phyloP scores from a whole-genome alignment of 1,284 basidiomycete genomes.

The Trichosporon sp. region DNA sequence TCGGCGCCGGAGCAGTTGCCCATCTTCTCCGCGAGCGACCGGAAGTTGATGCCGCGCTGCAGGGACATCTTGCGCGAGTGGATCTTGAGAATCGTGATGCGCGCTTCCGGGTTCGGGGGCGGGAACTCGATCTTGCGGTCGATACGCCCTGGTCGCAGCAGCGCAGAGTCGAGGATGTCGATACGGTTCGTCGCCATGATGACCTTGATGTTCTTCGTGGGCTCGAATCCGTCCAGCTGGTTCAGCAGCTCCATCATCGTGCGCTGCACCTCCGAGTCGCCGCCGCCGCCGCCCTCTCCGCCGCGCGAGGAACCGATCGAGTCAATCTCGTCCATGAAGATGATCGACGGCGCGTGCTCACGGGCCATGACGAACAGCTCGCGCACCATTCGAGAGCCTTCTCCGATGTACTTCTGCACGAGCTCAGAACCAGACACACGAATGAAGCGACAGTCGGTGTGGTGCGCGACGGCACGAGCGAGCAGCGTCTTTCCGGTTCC shows the following conservation, averaged over 20 bases:
- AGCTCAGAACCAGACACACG: constrained; percentile 91
- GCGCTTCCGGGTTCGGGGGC: constrained; percentile 94
- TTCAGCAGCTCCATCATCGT: constrained; percentile 97
- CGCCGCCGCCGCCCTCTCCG: constrained; percentile 77
- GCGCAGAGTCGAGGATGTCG: constrained; percentile 92
- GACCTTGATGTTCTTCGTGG: constrained; percentile 98
- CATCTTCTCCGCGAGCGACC: constrained; percentile 96
- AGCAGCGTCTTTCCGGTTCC: constrained; percentile 95
- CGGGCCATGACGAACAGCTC: constrained; percentile 98
- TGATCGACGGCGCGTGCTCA: constrained; percentile 98
- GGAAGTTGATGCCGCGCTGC: constrained; percentile 93
- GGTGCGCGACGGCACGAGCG: constrained; percentile 91
- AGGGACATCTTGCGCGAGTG: constrained; percentile 99
- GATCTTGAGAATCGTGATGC: constrained; percentile 92
- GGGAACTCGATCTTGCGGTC: constrained; percentile 99
- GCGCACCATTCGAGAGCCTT: constrained; percentile 92
- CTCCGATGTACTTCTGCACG: constrained; percentile 98
- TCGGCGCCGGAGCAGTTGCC: constrained; percentile 97
- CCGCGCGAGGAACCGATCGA: constrained; percentile 93
- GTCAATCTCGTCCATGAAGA: constrained; percentile 99
- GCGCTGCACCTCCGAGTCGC: constrained; percentile 94
- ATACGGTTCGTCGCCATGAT: constrained; percentile 99
- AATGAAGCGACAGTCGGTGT: constrained; percentile 98
- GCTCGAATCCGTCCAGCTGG: constrained; percentile 95
- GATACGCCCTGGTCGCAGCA: constrained; percentile 92